These are phyloP conservation scores for Pelagomonas calceolata DNA, from an alignment of 108 stramenopile genomes.

Conservation along the genomic window DNA sequence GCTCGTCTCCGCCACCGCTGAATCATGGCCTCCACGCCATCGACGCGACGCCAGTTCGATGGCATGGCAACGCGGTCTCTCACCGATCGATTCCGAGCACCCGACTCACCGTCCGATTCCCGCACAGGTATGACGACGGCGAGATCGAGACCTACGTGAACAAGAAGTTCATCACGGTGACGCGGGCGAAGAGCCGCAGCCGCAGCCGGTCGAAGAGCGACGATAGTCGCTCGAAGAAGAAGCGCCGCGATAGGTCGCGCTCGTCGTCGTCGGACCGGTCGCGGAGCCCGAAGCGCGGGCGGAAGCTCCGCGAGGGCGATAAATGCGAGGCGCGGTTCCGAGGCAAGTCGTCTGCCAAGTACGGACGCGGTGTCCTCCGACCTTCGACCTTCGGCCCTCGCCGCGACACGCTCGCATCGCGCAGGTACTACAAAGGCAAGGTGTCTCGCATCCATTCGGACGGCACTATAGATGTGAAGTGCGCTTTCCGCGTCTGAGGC, in stretches of 20 bases:
- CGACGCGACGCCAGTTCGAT: too few relatives aligned
- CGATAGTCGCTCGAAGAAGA: too few relatives aligned
- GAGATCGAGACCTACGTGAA: conserved; percentile 29
- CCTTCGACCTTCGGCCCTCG: too few relatives aligned
- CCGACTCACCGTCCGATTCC: conserved; percentile 26
- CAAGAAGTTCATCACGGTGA: conserved; percentile 7
- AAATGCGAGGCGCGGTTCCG: conserved; percentile 39
- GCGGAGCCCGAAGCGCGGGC: too few relatives aligned
- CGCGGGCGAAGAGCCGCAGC: background rate
- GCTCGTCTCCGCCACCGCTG: too few relatives aligned
- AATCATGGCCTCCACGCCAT: too few relatives aligned
- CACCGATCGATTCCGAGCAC: conserved; percentile 15
- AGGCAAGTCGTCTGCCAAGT: conserved; percentile 18
- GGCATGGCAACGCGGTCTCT: conserved; percentile 22
- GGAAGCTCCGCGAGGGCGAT: conserved; percentile 17
- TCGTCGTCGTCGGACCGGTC: too few relatives aligned
- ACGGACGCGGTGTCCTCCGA: too few relatives aligned
- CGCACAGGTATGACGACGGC: conserved; percentile 30
- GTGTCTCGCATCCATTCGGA: conserved; percentile 12
- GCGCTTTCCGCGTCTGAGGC: too few relatives aligned
- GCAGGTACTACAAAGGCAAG: conserved; percentile 10
- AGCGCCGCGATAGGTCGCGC: conserved; percentile 1
- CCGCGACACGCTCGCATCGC: too few relatives aligned
- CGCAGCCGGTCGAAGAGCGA: too few relatives aligned
- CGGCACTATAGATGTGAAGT: conserved; percentile 36